phyloP scores from a whole-genome alignment of 495 filamentous ascomycete genomes.

The Polyplosphaeria fusca region DNA sequence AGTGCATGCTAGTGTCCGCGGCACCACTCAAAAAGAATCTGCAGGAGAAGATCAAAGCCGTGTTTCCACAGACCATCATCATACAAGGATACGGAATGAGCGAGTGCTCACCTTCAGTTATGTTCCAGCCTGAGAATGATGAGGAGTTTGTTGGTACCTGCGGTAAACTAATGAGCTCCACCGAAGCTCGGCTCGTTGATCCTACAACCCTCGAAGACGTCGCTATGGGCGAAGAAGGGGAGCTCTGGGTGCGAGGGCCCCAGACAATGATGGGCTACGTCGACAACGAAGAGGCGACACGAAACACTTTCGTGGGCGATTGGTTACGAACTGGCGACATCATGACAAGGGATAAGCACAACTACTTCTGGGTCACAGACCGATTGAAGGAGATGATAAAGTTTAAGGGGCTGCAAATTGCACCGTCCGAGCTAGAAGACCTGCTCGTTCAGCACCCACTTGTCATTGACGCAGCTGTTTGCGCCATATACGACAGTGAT shows the following conservation, averaged over 20 bases:
- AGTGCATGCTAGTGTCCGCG: slow-evolving; percentile 18
- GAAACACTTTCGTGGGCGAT: slow-evolving; percentile 14
- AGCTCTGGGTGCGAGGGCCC: slow-evolving; percentile 16
- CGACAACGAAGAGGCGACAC: slow-evolving; percentile 10
- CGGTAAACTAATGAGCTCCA: slow-evolving; percentile 7
- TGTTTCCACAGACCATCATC: slow-evolving; percentile 16
- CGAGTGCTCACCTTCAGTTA: slow-evolving; percentile 13
- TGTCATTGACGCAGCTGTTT: slow-evolving; percentile 23
- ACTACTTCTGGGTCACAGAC: slow-evolving; percentile 22
- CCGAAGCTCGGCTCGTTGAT: slow-evolving; percentile 23
- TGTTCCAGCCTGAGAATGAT: slow-evolving; percentile 14
- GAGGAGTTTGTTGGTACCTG: slow-evolving; percentile 11
- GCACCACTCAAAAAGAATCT: slow-evolving; percentile 18
- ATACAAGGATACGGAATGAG: slow-evolving; percentile 21
- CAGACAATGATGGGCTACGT: slow-evolving; percentile 25
- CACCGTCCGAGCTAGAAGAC: slow-evolving; percentile 25
- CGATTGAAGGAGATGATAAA: slow-evolving; percentile 29
- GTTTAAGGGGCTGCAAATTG: slow-evolving; percentile 27
- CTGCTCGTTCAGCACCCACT: slow-evolving; percentile 18
- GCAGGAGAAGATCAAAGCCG: slow-evolving; percentile 12
- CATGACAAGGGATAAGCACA: slow-evolving; percentile 4
- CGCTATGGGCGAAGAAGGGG: slow-evolving; percentile 7
- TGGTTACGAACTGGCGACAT: slow-evolving; percentile 29
- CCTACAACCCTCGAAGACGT: slow-evolving; percentile 14
- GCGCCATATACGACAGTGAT: slow-evolving; percentile 9